These are phyloP conservation scores for Aureobasidium sp. DNA, from an alignment of 2,329 filamentous ascomycete species.

Conservation along the genomic window DNA sequence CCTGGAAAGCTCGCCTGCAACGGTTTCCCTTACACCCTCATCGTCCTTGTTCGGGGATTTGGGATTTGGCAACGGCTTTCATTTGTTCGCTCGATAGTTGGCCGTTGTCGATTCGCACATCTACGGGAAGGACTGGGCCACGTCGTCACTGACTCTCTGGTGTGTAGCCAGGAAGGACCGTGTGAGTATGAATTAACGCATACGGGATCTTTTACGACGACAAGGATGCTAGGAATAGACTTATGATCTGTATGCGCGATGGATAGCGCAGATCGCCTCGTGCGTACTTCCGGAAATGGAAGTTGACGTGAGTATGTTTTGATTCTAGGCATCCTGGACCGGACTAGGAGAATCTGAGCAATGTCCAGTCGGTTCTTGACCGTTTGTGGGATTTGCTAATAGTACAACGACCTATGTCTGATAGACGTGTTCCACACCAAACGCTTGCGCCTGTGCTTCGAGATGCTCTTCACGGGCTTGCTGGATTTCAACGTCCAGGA, in stretches of 20 bases:
- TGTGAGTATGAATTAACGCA: background rate
- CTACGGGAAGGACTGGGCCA: background rate
- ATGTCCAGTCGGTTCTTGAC: background rate
- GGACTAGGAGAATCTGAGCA: background rate
- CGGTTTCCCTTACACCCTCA: background rate
- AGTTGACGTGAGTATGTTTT: background rate
- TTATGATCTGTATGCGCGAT: background rate
- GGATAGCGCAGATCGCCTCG: background rate
- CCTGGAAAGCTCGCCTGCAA: slow-evolving; percentile 7
- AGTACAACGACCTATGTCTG: slow-evolving; percentile 10
- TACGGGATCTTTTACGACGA: background rate
- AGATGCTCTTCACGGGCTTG: slow-evolving; percentile 1
- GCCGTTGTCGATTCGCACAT: background rate
- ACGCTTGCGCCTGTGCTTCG: background rate
- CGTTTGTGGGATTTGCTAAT: slow-evolving; percentile 12
- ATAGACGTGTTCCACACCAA: slow-evolving; percentile 12
- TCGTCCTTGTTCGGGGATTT: background rate
- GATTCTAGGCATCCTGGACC: background rate
- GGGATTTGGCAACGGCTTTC: slow-evolving; percentile 10
- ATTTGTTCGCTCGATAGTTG: slow-evolving; percentile 11
- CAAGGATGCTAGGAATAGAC: background rate
- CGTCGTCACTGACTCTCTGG: background rate
- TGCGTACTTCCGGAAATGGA: background rate
- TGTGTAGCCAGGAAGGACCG: background rate
- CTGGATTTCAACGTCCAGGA: background rate